These are phyloP conservation scores for Chenopodium suecicum DNA, from an alignment of 148 eudicot genomes.

Conservation along the genomic window DNA sequence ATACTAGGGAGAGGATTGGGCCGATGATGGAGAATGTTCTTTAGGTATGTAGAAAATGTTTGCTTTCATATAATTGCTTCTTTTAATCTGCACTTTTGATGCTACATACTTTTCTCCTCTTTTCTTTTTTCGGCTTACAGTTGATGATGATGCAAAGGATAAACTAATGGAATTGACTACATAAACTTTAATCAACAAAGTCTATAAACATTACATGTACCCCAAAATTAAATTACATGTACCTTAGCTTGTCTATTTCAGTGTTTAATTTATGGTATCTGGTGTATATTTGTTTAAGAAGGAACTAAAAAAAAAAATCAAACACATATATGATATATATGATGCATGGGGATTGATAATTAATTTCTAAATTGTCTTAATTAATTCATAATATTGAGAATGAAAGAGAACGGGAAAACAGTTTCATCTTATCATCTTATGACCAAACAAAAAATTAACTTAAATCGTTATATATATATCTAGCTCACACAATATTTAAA, in stretches of 20 bases:
- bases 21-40: constrained; percentile 16
- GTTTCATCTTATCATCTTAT: too few species aligned
- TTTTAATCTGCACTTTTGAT: not conserved
- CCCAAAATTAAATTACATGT: too few species aligned
- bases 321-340: too few species aligned
- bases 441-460: too few species aligned
- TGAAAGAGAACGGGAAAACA: not conserved
- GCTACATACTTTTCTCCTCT: not conserved
- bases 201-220: not conserved
- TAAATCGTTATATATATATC: too few species aligned
- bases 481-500: too few species aligned
- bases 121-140: not conserved
- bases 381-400: not conserved
- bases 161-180: not conserved
- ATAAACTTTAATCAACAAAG: not conserved
- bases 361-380: too few species aligned
- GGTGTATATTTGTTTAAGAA: too few species aligned
- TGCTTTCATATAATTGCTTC: not conserved
- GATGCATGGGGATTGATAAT: too few species aligned
- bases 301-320: too few species aligned
- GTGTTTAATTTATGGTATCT: too few species aligned
- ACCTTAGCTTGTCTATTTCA: too few species aligned
- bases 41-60: constrained; percentile 5
- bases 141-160: not conserved
- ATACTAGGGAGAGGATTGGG: not conserved